A percentile compares a stretch with the other conserved stretches of the same genome.
These are phyloP conservation scores for Luffa acutangula DNA, from an alignment of 306 rosid genomes.

Conservation along the genomic window DNA sequence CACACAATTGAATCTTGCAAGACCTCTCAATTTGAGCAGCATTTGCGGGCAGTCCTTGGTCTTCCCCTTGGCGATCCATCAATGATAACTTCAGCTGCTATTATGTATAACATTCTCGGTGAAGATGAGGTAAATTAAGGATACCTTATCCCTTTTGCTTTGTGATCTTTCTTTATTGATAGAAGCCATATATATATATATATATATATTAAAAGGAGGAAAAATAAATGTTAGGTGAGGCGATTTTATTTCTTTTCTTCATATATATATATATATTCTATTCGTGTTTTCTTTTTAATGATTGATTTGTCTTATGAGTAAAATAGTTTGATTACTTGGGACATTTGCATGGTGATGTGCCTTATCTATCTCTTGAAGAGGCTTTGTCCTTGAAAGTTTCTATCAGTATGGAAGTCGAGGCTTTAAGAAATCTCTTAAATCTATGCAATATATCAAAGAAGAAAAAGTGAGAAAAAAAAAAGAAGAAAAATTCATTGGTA, in stretches of 20 bases:
- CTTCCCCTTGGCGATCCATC: constrained; percentile 97
- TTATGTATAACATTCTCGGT: constrained; percentile 83
- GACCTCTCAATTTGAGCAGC: constrained; percentile 87
- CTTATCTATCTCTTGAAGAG: not conserved
- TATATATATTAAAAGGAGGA: too few species aligned
- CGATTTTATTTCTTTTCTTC: not conserved
- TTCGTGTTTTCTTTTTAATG: not conserved
- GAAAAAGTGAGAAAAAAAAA: not conserved
- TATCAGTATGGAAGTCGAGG: not conserved
- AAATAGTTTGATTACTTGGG: not conserved
- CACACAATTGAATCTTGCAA: constrained; percentile 86
- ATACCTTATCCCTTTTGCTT: not conserved
- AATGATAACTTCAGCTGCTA: constrained; percentile 74
- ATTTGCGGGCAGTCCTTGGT: constrained; percentile 89
- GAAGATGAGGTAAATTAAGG: constrained; percentile 61
- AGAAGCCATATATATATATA: too few species aligned
- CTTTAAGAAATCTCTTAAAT: not conserved
- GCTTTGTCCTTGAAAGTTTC: not conserved
- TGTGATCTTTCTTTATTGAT: not conserved
- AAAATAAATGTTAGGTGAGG: not conserved
- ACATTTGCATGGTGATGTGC: not conserved
- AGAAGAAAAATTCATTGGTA: not conserved
- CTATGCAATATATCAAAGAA: not conserved
- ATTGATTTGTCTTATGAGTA: not conserved
- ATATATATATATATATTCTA: not conserved